These are phyloP conservation scores for Xylogone sp. DNA, from an alignment of 2,329 filamentous ascomycete species.

Conservation along the genomic window DNA sequence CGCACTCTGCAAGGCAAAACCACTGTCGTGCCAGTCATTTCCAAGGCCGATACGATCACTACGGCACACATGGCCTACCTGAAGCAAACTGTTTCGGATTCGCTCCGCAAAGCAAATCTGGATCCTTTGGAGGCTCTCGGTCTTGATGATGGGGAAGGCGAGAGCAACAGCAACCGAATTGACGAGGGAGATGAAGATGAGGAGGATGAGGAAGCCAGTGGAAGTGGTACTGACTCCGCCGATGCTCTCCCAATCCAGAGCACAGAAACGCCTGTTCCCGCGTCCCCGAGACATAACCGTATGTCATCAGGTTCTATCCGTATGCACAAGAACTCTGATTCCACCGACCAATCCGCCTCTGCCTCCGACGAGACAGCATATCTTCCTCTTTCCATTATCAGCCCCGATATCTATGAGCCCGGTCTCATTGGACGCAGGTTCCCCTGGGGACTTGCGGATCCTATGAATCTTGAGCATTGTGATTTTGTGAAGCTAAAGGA, in stretches of 20 bases:
- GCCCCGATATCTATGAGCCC: conserved; percentile 85
- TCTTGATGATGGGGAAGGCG: conserved; percentile 70
- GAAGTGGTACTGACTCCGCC: conserved; percentile 17
- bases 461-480: conserved; percentile 86
- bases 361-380: conserved; percentile 59
- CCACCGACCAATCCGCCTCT: conserved; percentile 38
- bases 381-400: conserved; percentile 88
- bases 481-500: conserved; percentile 91
- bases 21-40: conserved; percentile 90
- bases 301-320: conserved; percentile 27
- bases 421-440: conserved; percentile 80
- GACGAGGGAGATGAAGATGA: conserved; percentile 52
- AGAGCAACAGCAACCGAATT: conserved; percentile 47
- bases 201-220: conserved; percentile 24
- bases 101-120: conserved; percentile 77
- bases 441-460: conserved; percentile 95
- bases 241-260: conserved; percentile 36
- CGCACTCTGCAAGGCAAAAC: conserved; percentile 88
- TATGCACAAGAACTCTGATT: conserved; percentile 16
- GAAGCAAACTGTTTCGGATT: conserved; percentile 87
- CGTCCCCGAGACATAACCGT: conserved; percentile 29
- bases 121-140: conserved; percentile 86
- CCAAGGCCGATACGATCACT: conserved; percentile 97
- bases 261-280: conserved; percentile 16
- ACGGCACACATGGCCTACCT: conserved; percentile 88